A percentile compares a stretch with the other conserved stretches of the same genome.
Evolutionary conservation across 306 rosid species (phyloP).

Genomic region (peach (Prunus persica)): DNA sequence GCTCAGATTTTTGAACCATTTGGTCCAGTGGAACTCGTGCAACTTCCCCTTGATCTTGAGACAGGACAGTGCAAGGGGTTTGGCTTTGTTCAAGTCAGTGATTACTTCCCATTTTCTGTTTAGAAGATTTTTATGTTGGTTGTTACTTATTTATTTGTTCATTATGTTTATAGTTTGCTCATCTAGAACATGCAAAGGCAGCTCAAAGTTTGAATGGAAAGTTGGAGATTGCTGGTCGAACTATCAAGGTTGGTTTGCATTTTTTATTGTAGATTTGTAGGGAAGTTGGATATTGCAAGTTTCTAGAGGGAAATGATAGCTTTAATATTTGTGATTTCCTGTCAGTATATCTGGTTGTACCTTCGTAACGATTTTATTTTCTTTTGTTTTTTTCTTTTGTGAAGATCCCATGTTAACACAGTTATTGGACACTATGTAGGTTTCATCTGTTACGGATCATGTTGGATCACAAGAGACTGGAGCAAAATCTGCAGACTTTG

Average conservation of each 20-base stretch:
- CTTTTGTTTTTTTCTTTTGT: neutral
- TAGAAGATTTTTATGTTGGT: constrained; percentile 11
- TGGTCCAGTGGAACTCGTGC: constrained; percentile 95
- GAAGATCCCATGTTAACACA: neutral
- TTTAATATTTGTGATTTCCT: neutral
- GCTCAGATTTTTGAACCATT: constrained; percentile 92
- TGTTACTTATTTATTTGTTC: constrained; percentile 5
- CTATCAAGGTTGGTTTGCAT: constrained; percentile 62
- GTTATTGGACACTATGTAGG: constrained; percentile 36
- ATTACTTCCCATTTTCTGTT: constrained; percentile 7
- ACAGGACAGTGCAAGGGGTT: constrained; percentile 99
- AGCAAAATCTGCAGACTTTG: constrained; percentile 90
- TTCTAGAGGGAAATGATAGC: neutral
- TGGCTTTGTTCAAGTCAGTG: constrained; percentile 93
- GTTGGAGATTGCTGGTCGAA: constrained; percentile 93
- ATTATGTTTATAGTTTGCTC: constrained; percentile 70
- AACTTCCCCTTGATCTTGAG: constrained; percentile 90
- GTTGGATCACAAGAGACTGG: constrained; percentile 76
- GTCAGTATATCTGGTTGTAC: neutral
- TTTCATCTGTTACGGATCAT: constrained; percentile 93
- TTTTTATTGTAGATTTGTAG: neutral
- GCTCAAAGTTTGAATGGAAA: constrained; percentile 98
- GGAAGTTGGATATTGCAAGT: constrained; percentile 5
- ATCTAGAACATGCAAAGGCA: constrained; percentile 93
- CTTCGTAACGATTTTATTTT: neutral